phyloP scores from a whole-genome alignment of 306 rosid genomes.

The Hippophae tibetana region DNA sequence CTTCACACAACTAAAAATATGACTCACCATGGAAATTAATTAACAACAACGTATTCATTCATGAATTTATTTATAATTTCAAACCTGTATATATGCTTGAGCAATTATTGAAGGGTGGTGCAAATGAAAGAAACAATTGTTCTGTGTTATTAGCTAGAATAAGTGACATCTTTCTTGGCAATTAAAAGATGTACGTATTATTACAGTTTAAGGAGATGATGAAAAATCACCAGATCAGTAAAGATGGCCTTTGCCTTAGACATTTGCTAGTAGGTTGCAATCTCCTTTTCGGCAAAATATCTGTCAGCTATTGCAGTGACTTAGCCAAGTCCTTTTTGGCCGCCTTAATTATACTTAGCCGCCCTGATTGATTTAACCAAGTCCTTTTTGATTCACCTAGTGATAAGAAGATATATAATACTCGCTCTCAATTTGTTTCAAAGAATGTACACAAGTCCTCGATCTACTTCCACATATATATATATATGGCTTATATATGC shows the following conservation, averaged over 20 bases:
- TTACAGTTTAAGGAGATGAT: too few relatives aligned
- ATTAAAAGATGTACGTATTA: too few relatives aligned
- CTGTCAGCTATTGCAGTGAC: constrained; percentile 92
- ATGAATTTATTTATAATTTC: too few relatives aligned
- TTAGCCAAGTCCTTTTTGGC: constrained; percentile 51
- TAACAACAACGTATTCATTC: too few relatives aligned
- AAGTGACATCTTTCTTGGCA: too few relatives aligned
- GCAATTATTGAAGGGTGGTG: background rate
- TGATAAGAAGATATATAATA: too few relatives aligned
- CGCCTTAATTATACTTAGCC: constrained; percentile 29
- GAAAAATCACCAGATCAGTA: constrained; percentile 49
- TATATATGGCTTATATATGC: constrained; percentile 15
- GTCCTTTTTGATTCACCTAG: constrained; percentile 10
- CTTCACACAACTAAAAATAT: background rate
- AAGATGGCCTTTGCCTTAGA: constrained; percentile 67
- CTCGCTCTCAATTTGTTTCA: too few relatives aligned
- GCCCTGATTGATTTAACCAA: constrained; percentile 27
- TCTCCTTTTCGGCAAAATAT: constrained; percentile 59
- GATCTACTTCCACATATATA: constrained; percentile 19
- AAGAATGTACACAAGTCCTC: too few relatives aligned
- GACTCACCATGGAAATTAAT: too few relatives aligned
- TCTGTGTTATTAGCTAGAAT: too few relatives aligned
- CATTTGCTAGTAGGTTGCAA: constrained; percentile 60
- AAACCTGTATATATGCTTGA: too few relatives aligned
- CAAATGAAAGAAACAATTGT: background rate